These are phyloP conservation scores for Penicillium hesseltinei DNA, from an alignment of 2,329 filamentous ascomycete species.

Conservation along the genomic window DNA sequence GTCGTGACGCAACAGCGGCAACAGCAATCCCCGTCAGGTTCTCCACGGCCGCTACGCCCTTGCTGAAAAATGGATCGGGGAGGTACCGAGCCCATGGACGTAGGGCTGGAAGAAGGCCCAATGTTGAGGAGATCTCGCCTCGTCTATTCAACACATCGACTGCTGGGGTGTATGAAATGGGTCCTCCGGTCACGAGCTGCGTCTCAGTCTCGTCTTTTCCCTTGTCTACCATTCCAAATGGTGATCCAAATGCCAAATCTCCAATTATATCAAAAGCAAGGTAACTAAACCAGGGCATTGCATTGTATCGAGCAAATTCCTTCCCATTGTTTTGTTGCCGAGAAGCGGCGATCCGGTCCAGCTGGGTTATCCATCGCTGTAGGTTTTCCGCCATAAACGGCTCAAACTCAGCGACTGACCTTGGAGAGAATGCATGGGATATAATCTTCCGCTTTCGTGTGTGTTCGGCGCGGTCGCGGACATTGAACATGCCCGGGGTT, in stretches of 20 bases:
- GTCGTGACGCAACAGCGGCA: constrained; percentile 15
- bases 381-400: constrained; percentile 31
- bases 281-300: constrained; percentile 26
- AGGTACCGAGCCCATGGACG: constrained; percentile 20
- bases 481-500: constrained; percentile 36
- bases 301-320: constrained; percentile 12
- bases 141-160: constrained; percentile 21
- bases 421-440: constrained; percentile 35
- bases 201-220: constrained; percentile 21
- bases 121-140: constrained; percentile 22
- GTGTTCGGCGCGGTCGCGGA: constrained; percentile 33
- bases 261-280: constrained; percentile 25
- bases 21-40: constrained; percentile 27
- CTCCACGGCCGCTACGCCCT: constrained; percentile 29
- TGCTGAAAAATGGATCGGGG: constrained; percentile 26
- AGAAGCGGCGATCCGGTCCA: constrained; percentile 18
- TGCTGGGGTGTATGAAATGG: constrained; percentile 17
- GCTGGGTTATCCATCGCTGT: constrained; percentile 18
- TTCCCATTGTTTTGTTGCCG: not conserved
- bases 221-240: constrained; percentile 25
- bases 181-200: constrained; percentile 16
- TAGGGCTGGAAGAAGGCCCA: constrained; percentile 17
- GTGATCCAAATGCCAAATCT: constrained; percentile 22
- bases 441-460: constrained; percentile 37
- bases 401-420: constrained; percentile 33